Percentiles rank a stretch among this genome's conserved stretches.
Conservation (phyloP, 495 filamentous ascomycete genomes). For the Tuber microsphaerosporum region DNA sequence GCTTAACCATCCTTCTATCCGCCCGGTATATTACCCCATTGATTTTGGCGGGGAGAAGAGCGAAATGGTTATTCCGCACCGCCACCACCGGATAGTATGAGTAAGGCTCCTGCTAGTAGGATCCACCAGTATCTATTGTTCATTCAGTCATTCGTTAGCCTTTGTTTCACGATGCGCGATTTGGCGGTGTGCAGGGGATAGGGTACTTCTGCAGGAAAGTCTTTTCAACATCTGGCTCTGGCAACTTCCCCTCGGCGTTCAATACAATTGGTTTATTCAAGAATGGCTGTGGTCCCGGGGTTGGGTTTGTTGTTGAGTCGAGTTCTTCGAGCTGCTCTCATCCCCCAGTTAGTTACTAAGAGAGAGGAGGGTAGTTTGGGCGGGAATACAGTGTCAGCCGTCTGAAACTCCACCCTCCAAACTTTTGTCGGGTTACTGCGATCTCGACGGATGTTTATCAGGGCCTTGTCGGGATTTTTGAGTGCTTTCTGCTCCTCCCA, state of each 20-base stretch:
- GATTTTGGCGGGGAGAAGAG: not conserved
- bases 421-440: slow-evolving; percentile 9
- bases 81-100: slow-evolving; percentile 45
- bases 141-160: not conserved
- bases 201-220: slow-evolving; percentile 64
- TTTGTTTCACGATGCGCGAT: slow-evolving; percentile 24
- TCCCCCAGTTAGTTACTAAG: not conserved
- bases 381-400: slow-evolving; percentile 11
- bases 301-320: slow-evolving; percentile 49
- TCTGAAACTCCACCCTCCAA: slow-evolving; percentile 31
- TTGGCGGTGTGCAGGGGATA: slow-evolving; percentile 9
- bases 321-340: slow-evolving; percentile 30
- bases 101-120: slow-evolving; percentile 37
- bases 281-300: slow-evolving; percentile 50
- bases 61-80: slow-evolving; percentile 38
- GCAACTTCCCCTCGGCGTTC: slow-evolving; percentile 54
- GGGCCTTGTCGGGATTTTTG: not conserved
- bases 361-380: not conserved
- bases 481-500: not conserved
- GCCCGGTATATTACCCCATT: not conserved
- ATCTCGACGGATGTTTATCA: slow-evolving; percentile 11
- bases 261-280: slow-evolving; percentile 62
- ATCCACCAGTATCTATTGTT: slow-evolving; percentile 50
- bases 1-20: not conserved
- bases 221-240: slow-evolving; percentile 54